Evolutionary conservation across 2,329 filamentous ascomycete genomes (phyloP).

Genomic region (Talaromyces piceae): DNA sequence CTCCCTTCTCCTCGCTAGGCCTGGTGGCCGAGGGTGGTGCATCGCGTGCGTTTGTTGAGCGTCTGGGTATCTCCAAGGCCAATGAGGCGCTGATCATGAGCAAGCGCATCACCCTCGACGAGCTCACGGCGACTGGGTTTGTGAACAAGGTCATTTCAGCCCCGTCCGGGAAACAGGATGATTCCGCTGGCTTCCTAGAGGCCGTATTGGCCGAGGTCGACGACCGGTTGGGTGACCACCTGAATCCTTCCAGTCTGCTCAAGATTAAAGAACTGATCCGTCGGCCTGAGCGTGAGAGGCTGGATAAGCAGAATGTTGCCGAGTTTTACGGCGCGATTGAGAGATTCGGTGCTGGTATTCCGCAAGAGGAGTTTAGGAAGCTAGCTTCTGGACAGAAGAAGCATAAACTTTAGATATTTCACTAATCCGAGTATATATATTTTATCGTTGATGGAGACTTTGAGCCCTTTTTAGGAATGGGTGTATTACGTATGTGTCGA

Average conservation of each 20-base stretch:
- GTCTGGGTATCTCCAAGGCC: conserved; percentile 72
- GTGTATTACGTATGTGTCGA: too few relatives aligned
- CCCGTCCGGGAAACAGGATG: conserved; percentile 48
- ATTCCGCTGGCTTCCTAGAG: conserved; percentile 61
- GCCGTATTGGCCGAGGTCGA: conserved; percentile 73
- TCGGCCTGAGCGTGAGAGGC: conserved; percentile 60
- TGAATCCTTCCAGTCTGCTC: conserved; percentile 70
- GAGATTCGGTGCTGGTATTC: conserved; percentile 69
- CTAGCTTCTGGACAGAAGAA: conserved; percentile 82
- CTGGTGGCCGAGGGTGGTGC: conserved; percentile 85
- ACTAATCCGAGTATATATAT: background rate
- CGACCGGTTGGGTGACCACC: conserved; percentile 68
- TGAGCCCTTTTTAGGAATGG: too few relatives aligned
- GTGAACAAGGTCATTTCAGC: conserved; percentile 73
- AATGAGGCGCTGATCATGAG: conserved; percentile 94
- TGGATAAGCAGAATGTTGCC: conserved; percentile 69
- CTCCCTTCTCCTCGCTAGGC: conserved; percentile 78
- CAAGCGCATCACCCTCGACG: conserved; percentile 63
- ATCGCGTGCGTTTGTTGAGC: conserved; percentile 66
- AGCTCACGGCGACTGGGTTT: conserved; percentile 69
- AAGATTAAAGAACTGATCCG: conserved; percentile 80
- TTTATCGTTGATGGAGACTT: background rate
- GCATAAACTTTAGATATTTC: conserved; percentile 68
- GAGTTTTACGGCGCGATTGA: conserved; percentile 84
- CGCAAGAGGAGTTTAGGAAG: conserved; percentile 82